Evolutionary conservation across 148 eudicot genomes (phyloP), one percentile per base, ranked within the genome.

Genomic region (Rhododendron molle): DNA sequence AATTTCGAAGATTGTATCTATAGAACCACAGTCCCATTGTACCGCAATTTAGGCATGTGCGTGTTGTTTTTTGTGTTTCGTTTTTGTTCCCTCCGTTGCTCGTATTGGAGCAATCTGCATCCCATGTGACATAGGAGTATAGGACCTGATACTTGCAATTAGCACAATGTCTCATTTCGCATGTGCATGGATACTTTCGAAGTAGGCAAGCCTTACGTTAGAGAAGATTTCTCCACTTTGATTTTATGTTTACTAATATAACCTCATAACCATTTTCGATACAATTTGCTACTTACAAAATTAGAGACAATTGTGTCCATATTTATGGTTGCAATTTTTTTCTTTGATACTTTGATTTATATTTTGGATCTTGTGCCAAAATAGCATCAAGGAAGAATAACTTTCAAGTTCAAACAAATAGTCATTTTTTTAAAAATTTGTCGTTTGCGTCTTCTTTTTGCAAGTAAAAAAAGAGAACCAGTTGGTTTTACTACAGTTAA

Each of bases 121-220:
- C 7, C 44, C 44, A 40, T 7, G 43, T 40, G 43, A 40, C 44
- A 40, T 40, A 40, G 7, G 44, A 40, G 44, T 40, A 40, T 40
- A 40, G 44, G 44, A 40, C 43, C 44, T 40, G 44, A 40, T 40
- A 40, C 44, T 40, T 40, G 44, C 44, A 40, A 40, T 40, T 40
- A 40, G 44, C 44, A 40, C 7, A 40, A 40, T 38, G 43, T 38
- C 43, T 40, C 44, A 40, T 40, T 6, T 40, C 44, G 7, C 44
- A 40, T 6, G 44, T 40, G 44, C 7, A 40, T 40, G 44, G 44
- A 40, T 40, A 40, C 6, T 40, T 40, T 40, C 0, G 89, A 81
- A 82, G 62, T 56, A 16, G 88, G 86, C 44, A 10, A 67, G n/a
- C 26, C 40, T 93, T 44, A 82, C 83, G 93, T 94, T 86, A 90